phyloP scores from a whole-genome alignment of 148 eudicot genomes.

The Amaranthus cruentus region DNA sequence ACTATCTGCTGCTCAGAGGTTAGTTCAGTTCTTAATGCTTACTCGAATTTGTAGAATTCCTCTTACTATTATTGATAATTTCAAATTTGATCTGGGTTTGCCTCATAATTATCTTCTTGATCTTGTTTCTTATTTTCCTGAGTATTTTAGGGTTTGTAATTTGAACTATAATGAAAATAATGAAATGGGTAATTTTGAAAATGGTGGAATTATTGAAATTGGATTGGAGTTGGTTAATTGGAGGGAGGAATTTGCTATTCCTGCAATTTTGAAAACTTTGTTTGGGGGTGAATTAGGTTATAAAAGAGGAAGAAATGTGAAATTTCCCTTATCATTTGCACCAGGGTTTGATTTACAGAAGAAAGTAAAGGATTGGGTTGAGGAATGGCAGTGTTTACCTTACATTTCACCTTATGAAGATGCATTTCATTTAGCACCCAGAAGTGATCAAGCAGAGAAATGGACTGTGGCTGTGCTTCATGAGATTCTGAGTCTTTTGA shows the following conservation, averaged over 20 bases:
- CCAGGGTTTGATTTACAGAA: conserved; percentile 76
- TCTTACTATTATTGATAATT: conserved; percentile 38
- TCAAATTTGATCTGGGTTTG: conserved; percentile 65
- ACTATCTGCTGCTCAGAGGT: conserved; percentile 42
- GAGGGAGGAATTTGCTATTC: conserved; percentile 49
- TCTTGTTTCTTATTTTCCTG: conserved; percentile 52
- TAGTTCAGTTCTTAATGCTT: conserved; percentile 54
- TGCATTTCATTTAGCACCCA: conserved; percentile 54
- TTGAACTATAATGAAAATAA: conserved; percentile 18
- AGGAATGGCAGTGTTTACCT: conserved; percentile 78
- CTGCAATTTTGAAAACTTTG: conserved; percentile 37
- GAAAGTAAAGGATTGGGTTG: conserved; percentile 55
- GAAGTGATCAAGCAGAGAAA: conserved; percentile 68
- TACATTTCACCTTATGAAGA: conserved; percentile 78
- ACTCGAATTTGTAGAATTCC: conserved; percentile 40
- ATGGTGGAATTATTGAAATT: conserved; percentile 15
- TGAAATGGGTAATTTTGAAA: conserved; percentile 7
- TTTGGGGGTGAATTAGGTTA: conserved; percentile 19
- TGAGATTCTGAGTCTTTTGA: conserved; percentile 54
- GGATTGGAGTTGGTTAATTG: conserved; percentile 64
- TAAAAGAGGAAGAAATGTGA: conserved; percentile 24
- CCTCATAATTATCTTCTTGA: conserved; percentile 47
- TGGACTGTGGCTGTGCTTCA: conserved; percentile 67
- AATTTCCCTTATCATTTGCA: conserved; percentile 51
- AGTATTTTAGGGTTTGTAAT: conserved; percentile 54